Conservation (phyloP, 2,329 filamentous ascomycete species). For the Dichotomopilus funicola region DNA sequence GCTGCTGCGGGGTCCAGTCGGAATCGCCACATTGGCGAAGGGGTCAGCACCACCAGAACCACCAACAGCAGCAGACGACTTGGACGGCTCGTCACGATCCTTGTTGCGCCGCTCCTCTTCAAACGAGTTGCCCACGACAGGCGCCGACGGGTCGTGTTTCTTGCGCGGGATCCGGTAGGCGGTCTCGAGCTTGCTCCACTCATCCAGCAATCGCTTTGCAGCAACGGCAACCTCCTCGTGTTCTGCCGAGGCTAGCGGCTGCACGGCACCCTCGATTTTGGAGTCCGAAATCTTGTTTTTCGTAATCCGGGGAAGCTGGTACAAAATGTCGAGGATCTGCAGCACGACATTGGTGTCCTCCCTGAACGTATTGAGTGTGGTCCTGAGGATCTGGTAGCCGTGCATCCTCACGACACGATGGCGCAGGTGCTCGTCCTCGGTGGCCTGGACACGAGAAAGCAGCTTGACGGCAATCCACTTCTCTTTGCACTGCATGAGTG, state of each 20-base stretch:
- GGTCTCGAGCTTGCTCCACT: conserved; percentile 84
- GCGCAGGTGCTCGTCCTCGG: conserved; percentile 78
- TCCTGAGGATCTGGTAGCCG: conserved; percentile 91
- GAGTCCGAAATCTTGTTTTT: conserved; percentile 96
- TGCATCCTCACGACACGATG: conserved; percentile 93
- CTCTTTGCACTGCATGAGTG: conserved; percentile 95
- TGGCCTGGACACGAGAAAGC: conserved; percentile 78
- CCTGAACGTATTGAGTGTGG: conserved; percentile 74
- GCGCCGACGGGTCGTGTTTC: conserved; percentile 66
- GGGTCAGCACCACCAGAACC: conserved; percentile 31
- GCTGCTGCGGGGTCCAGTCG: conserved; percentile 55
- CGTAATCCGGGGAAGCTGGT: conserved; percentile 82
- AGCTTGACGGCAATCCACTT: conserved; percentile 99
- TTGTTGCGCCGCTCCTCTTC: conserved; percentile 53
- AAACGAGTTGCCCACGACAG: conserved; percentile 45
- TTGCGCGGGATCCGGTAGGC: conserved; percentile 90
- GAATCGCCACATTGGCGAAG: conserved; percentile 44
- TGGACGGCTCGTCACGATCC: conserved; percentile 38
- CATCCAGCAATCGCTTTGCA: conserved; percentile 65
- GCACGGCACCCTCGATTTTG: conserved; percentile 80
- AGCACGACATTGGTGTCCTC: conserved; percentile 86
- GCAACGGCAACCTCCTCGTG: conserved; percentile 70
- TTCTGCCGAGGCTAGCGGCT: conserved; percentile 58
- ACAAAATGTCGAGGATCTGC: conserved; percentile 83
- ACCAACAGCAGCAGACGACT: conserved; percentile 23